Conservation (phyloP, 164 flowering plant genomes). For the Kingdonia uniflora region DNA sequence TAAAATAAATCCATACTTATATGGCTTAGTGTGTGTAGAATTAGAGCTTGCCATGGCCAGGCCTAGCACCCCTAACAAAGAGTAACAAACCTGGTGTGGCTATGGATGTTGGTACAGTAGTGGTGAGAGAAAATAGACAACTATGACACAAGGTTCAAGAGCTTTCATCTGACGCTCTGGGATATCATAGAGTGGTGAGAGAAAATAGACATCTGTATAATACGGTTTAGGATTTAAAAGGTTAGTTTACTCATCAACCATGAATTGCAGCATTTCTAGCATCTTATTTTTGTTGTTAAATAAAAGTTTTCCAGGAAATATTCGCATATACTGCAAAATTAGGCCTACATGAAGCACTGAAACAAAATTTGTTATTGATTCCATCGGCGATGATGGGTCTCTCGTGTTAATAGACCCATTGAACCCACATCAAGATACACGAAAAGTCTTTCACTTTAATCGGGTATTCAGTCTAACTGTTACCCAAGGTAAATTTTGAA, state of each 20-base stretch:
- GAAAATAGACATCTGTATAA: conserved; percentile 70
- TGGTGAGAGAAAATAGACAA: too few relatives aligned
- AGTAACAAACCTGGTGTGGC: too few relatives aligned
- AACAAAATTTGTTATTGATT: conserved; percentile 38
- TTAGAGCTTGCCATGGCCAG: too few relatives aligned
- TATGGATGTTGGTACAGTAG: too few relatives aligned
- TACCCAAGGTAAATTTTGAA: conserved; percentile 48
- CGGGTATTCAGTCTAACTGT: conserved; percentile 64
- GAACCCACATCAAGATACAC: conserved; percentile 43
- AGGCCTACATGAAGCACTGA: conserved; percentile 45
- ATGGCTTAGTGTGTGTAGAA: too few relatives aligned
- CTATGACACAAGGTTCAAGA: too few relatives aligned
- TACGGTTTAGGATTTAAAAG: conserved; percentile 89
- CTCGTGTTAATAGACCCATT: conserved; percentile 58
- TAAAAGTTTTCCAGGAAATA: conserved; percentile 43
- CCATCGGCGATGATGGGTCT: conserved; percentile 74
- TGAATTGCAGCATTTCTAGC: too few relatives aligned
- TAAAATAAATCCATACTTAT: too few relatives aligned
- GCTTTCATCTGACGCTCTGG: conserved; percentile 68
- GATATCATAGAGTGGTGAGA: conserved; percentile 64
- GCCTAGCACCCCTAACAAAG: too few relatives aligned
- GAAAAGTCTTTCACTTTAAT: conserved; percentile 61
- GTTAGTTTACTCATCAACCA: conserved; percentile 19
- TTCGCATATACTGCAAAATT: conserved; percentile 88
- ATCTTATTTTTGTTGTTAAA: too few relatives aligned